Evolutionary conservation across 2,329 filamentous ascomycete genomes (phyloP).

Genomic region (Alternaria viburni): DNA sequence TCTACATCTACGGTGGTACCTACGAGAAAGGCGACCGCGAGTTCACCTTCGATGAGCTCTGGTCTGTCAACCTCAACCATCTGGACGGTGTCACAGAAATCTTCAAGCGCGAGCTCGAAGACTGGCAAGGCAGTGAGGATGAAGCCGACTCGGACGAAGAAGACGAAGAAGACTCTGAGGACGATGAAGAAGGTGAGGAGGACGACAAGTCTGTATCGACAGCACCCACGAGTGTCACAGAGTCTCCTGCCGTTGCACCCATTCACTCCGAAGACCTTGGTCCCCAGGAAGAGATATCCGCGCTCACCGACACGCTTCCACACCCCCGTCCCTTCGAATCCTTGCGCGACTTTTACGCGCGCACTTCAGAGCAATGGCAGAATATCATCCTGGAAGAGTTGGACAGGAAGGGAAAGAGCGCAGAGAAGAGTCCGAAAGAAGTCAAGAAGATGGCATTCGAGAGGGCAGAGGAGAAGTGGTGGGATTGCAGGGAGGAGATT

Average conservation of each 20-base stretch:
- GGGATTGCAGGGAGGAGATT: constrained; percentile 96
- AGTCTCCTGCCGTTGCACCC: constrained; percentile 22
- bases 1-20: constrained; percentile 95
- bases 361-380: constrained; percentile 91
- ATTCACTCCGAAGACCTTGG: constrained; percentile 51
- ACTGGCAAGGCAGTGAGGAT: constrained; percentile 71
- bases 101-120: constrained; percentile 82
- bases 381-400: constrained; percentile 79
- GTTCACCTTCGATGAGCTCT: constrained; percentile 94
- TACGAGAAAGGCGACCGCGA: constrained; percentile 95
- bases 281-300: constrained; percentile 59
- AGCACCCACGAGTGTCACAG: constrained; percentile 60
- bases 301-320: constrained; percentile 73
- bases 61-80: constrained; percentile 91
- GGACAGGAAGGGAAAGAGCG: constrained; percentile 63
- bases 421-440: constrained; percentile 80
- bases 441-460: constrained; percentile 90
- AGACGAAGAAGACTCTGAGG: constrained; percentile 48
- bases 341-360: constrained; percentile 87
- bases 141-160: constrained; percentile 57
- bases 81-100: constrained; percentile 93
- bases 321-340: constrained; percentile 85
- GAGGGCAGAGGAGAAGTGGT: constrained; percentile 95
- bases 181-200: constrained; percentile 58
- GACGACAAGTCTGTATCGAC: constrained; percentile 57